phyloP scores from a whole-genome alignment of 805 yeast genomes.

The Starmerella riodocensis region DNA sequence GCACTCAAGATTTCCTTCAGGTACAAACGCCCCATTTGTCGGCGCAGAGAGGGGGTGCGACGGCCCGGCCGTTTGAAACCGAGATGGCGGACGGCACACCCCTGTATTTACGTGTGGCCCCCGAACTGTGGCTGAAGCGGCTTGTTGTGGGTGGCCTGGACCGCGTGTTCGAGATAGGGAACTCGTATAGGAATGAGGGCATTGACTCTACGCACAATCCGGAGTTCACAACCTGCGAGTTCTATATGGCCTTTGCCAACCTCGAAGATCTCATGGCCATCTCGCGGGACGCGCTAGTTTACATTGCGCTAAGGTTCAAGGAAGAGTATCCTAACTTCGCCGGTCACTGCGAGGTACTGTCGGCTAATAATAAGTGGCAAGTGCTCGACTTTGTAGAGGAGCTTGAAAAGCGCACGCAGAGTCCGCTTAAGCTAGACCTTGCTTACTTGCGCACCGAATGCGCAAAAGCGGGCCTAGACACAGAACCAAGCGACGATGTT shows the following conservation, averaged over 20 bases:
- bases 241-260: constrained; percentile 60
- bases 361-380: constrained; percentile 23
- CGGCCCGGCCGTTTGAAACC: constrained; percentile 77
- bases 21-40: constrained; percentile 82
- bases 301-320: constrained; percentile 26
- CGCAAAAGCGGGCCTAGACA: neutral
- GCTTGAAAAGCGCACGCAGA: constrained; percentile 42
- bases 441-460: constrained; percentile 19
- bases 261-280: constrained; percentile 52
- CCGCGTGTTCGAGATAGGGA: constrained; percentile 73
- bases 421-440: constrained; percentile 35
- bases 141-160: constrained; percentile 76
- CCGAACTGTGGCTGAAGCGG: constrained; percentile 86
- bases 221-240: constrained; percentile 83
- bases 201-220: constrained; percentile 88
- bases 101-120: constrained; percentile 73
- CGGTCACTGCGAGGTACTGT: constrained; percentile 2
- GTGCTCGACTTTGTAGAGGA: constrained; percentile 55
- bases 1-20: constrained; percentile 43
- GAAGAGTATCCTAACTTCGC: constrained; percentile 16
- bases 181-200: constrained; percentile 82
- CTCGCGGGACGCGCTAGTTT: constrained; percentile 45
- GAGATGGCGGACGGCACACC: constrained; percentile 22
- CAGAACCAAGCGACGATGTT: constrained; percentile 27
- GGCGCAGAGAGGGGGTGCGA: constrained; percentile 67